Evolutionary conservation across 768 basidiomycete species (phyloP).

Genomic region (Dacryopinax primogenitus): DNA sequence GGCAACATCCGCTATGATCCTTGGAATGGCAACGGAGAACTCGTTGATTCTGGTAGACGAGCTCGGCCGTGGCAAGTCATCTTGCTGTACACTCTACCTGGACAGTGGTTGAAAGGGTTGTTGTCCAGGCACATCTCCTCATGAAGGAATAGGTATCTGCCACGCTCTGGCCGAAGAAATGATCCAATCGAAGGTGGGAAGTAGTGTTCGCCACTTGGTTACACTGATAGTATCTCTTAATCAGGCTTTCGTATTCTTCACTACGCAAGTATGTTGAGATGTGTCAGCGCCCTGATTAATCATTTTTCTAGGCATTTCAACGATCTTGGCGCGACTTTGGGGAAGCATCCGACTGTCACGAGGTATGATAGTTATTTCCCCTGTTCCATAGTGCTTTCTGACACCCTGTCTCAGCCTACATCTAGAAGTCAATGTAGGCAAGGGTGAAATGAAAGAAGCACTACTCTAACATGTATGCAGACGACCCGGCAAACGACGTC

Average conservation of each 20-base stretch:
- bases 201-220: background rate
- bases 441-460: background rate
- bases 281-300: background rate
- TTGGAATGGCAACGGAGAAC: constrained; percentile 57
- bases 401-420: constrained; percentile 47
- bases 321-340: constrained; percentile 66
- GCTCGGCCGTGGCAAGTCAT: constrained; percentile 82
- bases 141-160: constrained; percentile 31
- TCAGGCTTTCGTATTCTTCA: constrained; percentile 80
- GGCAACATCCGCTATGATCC: constrained; percentile 81
- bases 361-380: constrained; percentile 65
- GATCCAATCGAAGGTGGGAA: constrained; percentile 47
- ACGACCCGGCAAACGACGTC: background rate
- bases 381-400: background rate
- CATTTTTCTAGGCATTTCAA: constrained; percentile 49
- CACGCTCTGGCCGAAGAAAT: constrained; percentile 32
- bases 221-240: background rate
- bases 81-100: constrained; percentile 49
- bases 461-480: background rate
- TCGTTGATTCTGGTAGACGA: constrained; percentile 85
- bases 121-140: constrained; percentile 52
- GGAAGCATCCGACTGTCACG: constrained; percentile 65
- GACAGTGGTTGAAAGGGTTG: constrained; percentile 29
- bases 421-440: constrained; percentile 57
- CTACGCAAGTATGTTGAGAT: constrained; percentile 44